phyloP scores from a whole-genome alignment of 306 rosid genomes.

The Quercus glauca region DNA sequence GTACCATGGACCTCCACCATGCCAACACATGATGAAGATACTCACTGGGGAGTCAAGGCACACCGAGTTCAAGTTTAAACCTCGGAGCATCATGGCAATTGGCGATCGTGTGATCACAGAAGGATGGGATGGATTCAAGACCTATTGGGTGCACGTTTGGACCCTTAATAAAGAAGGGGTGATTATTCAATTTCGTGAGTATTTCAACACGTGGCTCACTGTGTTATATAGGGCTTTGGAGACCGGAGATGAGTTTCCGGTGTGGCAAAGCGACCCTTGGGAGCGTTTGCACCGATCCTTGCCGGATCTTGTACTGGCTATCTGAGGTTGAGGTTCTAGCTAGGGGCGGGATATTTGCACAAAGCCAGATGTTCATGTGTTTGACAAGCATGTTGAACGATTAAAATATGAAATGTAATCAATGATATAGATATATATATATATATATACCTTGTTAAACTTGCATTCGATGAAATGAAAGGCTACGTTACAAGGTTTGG shows the following conservation, averaged over 20 bases:
- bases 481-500: no score
- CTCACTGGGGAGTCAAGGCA: conserved; percentile 23
- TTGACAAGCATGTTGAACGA: not conserved
- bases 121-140: conserved; percentile 22
- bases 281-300: conserved; percentile 16
- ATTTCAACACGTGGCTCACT: conserved; percentile 32
- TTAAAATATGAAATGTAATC: not conserved
- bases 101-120: conserved; percentile 22
- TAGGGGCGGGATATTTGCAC: not conserved
- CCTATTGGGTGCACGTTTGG: conserved; percentile 35
- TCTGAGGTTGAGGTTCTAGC: not conserved
- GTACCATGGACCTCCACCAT: conserved; percentile 34
- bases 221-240: conserved; percentile 5
- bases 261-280: conserved; percentile 26
- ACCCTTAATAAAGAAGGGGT: conserved; percentile 23
- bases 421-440: not conserved
- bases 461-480: no score
- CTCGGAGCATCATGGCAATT: conserved; percentile 17
- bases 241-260: not conserved
- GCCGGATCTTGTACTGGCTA: conserved; percentile 24
- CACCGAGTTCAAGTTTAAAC: conserved; percentile 22
- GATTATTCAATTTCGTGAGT: conserved; percentile 20
- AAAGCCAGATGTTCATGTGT: not conserved
- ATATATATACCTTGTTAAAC: no score
- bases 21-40: conserved; percentile 30